phyloP scores from a whole-genome alignment of 2,329 filamentous ascomycete species.

The Fusarium camptoceras region DNA sequence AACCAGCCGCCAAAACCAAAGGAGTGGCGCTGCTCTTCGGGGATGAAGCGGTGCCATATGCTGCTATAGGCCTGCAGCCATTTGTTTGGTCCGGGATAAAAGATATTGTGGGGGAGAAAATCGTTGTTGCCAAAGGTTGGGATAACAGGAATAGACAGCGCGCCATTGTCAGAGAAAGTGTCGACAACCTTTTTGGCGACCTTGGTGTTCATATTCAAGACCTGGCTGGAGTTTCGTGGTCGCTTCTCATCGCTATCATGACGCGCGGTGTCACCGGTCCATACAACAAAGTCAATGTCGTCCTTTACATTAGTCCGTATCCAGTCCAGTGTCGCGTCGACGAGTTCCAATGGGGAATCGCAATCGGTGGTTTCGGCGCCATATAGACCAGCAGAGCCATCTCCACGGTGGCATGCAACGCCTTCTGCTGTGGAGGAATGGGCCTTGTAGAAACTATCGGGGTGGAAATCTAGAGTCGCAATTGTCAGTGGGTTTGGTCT shows the following conservation, averaged over 20 bases:
- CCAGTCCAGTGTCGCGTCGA: constrained; percentile 93
- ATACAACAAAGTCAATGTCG: constrained; percentile 87
- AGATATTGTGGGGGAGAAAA: constrained; percentile 95
- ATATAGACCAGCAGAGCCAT: constrained; percentile 81
- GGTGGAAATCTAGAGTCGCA: constrained; percentile 79
- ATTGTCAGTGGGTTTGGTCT: constrained; percentile 26
- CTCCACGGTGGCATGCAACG: constrained; percentile 81
- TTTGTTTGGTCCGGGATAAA: constrained; percentile 84
- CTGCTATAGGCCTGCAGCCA: constrained; percentile 83
- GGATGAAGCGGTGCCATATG: constrained; percentile 89
- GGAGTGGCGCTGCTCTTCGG: constrained; percentile 89
- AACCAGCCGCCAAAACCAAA: constrained; percentile 97
- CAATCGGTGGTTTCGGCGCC: constrained; percentile 90
- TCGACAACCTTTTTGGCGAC: constrained; percentile 82
- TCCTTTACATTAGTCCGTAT: constrained; percentile 81
- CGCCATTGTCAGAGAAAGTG: constrained; percentile 72
- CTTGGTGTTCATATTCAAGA: constrained; percentile 80
- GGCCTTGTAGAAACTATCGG: constrained; percentile 86
- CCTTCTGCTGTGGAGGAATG: constrained; percentile 77
- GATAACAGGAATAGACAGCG: constrained; percentile 79
- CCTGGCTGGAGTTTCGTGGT: constrained; percentile 79
- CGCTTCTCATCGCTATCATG: constrained; percentile 88
- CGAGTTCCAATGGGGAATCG: constrained; percentile 82
- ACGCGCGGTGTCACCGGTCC: constrained; percentile 90
- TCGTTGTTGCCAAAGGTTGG: constrained; percentile 98